Evolutionary conservation across 805 yeast genomes (phyloP).

Genomic region (Saccharomycopsis malanga): DNA sequence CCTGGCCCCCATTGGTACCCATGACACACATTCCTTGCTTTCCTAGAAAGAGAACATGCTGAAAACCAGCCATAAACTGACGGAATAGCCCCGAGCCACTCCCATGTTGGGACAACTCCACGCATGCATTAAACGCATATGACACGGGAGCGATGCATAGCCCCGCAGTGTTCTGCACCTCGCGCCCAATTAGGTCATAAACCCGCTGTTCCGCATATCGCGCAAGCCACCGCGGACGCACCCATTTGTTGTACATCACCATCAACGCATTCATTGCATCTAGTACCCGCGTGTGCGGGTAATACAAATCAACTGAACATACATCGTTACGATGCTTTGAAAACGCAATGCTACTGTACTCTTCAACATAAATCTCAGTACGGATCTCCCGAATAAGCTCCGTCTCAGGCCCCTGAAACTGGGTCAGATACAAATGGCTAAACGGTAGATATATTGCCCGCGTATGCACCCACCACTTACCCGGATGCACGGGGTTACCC

Average conservation of each 20-base stretch:
- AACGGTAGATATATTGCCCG: conserved; percentile 84
- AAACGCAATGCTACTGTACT: conserved; percentile 61
- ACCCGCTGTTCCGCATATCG: conserved; percentile 44
- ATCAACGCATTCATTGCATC: conserved; percentile 55
- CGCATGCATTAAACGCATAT: conserved; percentile 76
- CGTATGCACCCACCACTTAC: conserved; percentile 98
- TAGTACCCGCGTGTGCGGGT: conserved; percentile 75
- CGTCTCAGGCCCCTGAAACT: conserved; percentile 49
- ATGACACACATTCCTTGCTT: conserved; percentile 86
- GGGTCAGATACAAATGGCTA: conserved; percentile 65
- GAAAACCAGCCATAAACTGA: conserved; percentile 49
- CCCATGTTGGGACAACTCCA: conserved; percentile 57
- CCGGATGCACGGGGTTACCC: conserved; percentile 77
- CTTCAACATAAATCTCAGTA: conserved; percentile 60
- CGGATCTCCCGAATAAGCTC: conserved; percentile 63
- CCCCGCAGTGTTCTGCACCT: conserved; percentile 68
- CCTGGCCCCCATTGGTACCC: conserved; percentile 98
- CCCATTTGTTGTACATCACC: conserved; percentile 57
- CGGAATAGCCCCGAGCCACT: conserved; percentile 52
- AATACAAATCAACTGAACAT: conserved; percentile 87
- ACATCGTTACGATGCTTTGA: conserved; percentile 68
- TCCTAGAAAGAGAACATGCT: conserved; percentile 77
- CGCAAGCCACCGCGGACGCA: conserved; percentile 71
- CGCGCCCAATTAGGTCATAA: conserved; percentile 63
- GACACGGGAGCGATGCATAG: conserved; percentile 92